Evolutionary conservation across 495 filamentous ascomycete genomes (phyloP).

Genomic region (Neurospora terricola): DNA sequence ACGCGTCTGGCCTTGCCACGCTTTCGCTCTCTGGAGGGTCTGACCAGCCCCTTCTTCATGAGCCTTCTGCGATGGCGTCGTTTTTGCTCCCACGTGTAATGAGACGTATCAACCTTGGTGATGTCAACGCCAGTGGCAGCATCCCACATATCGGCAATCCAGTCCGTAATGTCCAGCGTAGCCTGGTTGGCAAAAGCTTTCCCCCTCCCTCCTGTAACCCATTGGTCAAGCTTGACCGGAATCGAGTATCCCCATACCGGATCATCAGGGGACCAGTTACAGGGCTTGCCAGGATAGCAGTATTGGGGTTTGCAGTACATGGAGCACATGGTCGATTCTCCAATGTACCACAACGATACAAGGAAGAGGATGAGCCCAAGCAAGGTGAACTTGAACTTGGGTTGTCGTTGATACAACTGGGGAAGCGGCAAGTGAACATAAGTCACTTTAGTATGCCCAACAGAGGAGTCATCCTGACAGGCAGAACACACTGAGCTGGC

Average conservation of each 20-base stretch:
- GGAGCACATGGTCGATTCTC: conserved; percentile 51
- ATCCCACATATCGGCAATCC: conserved; percentile 32
- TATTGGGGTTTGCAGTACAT: conserved; percentile 50
- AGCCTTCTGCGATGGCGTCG: conserved; percentile 31
- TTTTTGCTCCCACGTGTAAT: conserved; percentile 19
- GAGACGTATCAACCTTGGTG: conserved; percentile 20
- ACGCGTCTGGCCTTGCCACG: conserved; percentile 19
- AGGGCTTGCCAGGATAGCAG: conserved; percentile 34
- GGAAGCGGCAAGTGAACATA: conserved; percentile 46
- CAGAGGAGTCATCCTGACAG: background rate
- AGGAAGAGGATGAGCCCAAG: conserved; percentile 44
- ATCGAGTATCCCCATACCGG: conserved; percentile 44
- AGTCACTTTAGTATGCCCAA: background rate
- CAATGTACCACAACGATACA: conserved; percentile 43
- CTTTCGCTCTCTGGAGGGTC: conserved; percentile 18
- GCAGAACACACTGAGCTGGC: conserved; percentile 15
- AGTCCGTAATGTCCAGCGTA: conserved; percentile 29
- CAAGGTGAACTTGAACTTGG: conserved; percentile 43
- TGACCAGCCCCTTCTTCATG: conserved; percentile 26
- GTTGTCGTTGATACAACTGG: conserved; percentile 42
- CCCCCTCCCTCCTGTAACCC: conserved; percentile 37
- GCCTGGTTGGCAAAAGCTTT: conserved; percentile 16
- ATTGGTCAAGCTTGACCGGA: conserved; percentile 46
- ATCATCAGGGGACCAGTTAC: conserved; percentile 39
- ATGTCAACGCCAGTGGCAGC: conserved; percentile 30